These are phyloP conservation scores for Fusarium brachygibbosum DNA, from an alignment of 2,329 filamentous ascomycete species.

Conservation along the genomic window DNA sequence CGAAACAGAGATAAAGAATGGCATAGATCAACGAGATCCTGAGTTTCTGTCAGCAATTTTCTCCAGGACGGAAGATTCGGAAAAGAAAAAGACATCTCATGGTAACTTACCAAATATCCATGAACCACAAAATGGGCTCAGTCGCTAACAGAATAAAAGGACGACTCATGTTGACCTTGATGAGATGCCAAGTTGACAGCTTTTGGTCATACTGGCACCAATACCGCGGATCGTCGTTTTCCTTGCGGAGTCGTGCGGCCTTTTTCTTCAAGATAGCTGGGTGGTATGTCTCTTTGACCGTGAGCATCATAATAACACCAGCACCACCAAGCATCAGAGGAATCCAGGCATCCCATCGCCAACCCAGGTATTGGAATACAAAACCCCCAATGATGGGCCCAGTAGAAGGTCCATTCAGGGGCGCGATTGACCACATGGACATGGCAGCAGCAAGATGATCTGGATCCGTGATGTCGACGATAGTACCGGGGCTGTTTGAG, in stretches of 20 bases:
- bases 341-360: slow-evolving; percentile 91
- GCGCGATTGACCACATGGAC: slow-evolving; percentile 85
- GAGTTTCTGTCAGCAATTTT: slow-evolving; percentile 15
- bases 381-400: slow-evolving; percentile 78
- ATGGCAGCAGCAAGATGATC: slow-evolving; percentile 86
- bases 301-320: slow-evolving; percentile 69
- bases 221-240: slow-evolving; percentile 78
- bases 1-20: slow-evolving; percentile 90
- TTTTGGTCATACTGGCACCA: slow-evolving; percentile 86
- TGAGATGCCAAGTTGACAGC: slow-evolving; percentile 71
- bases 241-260: slow-evolving; percentile 73
- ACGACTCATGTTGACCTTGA: slow-evolving; percentile 81
- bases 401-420: slow-evolving; percentile 78
- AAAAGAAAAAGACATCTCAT: background rate
- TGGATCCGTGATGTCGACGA: slow-evolving; percentile 86
- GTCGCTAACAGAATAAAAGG: slow-evolving; percentile 83
- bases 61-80: background rate
- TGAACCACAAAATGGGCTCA: slow-evolving; percentile 84
- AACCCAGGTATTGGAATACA: slow-evolving; percentile 76
- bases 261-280: slow-evolving; percentile 77
- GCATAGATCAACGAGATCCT: slow-evolving; percentile 88
- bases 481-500: slow-evolving; percentile 83
- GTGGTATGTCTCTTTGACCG: slow-evolving; percentile 81
- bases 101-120: slow-evolving; percentile 71
- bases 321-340: slow-evolving; percentile 78